Evolutionary conservation across 805 yeast genomes (phyloP), one percentile per base, ranked within the genome.

Genomic region (Kluyveromyces starmeri): DNA sequence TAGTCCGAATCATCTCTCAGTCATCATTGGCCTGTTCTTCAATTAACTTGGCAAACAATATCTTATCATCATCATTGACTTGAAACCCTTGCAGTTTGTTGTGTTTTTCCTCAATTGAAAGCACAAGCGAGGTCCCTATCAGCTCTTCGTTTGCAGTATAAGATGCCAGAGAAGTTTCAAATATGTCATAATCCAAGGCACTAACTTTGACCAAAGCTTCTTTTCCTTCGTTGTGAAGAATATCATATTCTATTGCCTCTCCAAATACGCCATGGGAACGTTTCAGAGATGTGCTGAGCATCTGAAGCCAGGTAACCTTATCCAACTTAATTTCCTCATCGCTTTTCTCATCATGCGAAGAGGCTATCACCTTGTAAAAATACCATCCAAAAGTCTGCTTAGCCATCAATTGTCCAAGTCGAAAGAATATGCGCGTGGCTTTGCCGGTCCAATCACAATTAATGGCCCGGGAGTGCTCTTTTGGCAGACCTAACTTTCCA

Each of bases 211-310:
- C 35, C 20, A 50, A 43, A 1, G 59, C 55, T 8, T 37, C 35
- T 18, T 41, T 38, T 10, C 48, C 53, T 5, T 48, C 44, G 3
- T 37, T 44, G 15, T 50, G 36, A 10, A 64, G 20, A n/a, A 65
- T 37, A 2, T 52, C 51, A 8, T 53, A 47, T 15, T 61, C 65
- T 1, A 62, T 51, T 1, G 64, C 59, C 27, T 55, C 57, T 0
- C 71, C 71, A 42, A 65, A 60, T 4, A 62, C 26, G 2, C 71
- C 71, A 42, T 64, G 66, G 5, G 59, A 51, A 14, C 55, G 50
- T 19, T 43, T 51, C 16, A 65, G 38, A 0, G 69, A 62, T 24
- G 45, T 48, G 16, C 47, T 47, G 4, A 64, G 40, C 50, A 59
- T 53, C 18, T 59, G 58, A 17, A 49, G 58, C 71, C 70, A 65